Evolutionary conservation across 345 rosid genomes (phyloP), one percentile per base, ranked within the genome.

Genomic region (Iberis pinnata): DNA sequence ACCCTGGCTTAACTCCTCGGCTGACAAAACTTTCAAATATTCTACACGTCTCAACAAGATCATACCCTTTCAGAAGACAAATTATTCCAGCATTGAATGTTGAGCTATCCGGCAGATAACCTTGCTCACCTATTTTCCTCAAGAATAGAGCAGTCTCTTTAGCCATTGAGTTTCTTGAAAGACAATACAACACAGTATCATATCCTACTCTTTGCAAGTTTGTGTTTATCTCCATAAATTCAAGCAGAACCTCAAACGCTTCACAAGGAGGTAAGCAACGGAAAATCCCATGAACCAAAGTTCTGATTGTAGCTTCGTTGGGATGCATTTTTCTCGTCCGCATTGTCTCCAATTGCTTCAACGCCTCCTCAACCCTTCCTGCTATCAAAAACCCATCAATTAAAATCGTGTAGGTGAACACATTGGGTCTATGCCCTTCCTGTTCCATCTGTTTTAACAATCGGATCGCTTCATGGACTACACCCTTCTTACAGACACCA

Each of bases 401-500:
- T 52, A 90, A 76, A 47, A 84, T 84, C 2, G 98, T 77, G 60
- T 65, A 90, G 0, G 96, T 86, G 46, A 70, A 90, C 45, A 90
- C 92, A 65, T 90, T 90, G 9, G 87, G 81, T 12, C 24, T 49
- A 63, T 68, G 74, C 44, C 98, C 89, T 43, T 64, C 46, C 7
- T 64, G 70, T 56, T 87, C 96, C 96, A 90, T 84, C 76, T 87
- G 96, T 60, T 79, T 90, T 18, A 83, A 77, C 70, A 90, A 67
- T 15, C 93, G 82, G 58, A 81, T 60, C 1, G 88, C 98, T 71
- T 90, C 96, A 33, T 87, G 92, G 65, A 84, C 64, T 44, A 87
- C 82, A 39, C 96, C 96, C 5, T 66, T 71, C 73, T 63, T 75
- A 60, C 96, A 87, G 61, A 87, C 92, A 49, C 98, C 98, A 72